Evolutionary conservation across 2,329 filamentous ascomycete genomes (phyloP).

Genomic region (Paracorniculantispora psalliotae): DNA sequence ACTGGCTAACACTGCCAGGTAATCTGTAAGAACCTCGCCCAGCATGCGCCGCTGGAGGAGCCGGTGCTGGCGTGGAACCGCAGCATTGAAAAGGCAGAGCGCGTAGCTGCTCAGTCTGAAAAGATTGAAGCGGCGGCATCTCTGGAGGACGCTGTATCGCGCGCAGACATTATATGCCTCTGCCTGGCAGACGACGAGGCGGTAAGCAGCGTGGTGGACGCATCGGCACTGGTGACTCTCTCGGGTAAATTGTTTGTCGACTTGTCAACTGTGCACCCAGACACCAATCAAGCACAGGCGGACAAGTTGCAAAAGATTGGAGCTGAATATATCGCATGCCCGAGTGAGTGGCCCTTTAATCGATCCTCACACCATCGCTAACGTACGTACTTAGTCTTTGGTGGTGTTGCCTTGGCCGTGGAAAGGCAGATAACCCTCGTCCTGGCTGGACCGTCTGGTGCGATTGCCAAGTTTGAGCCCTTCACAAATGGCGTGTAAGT

Average conservation of each 20-base stretch:
- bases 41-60: neutral
- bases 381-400: neutral
- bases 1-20: neutral
- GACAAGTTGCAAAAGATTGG: neutral
- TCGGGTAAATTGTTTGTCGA: constrained; percentile 7
- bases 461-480: neutral
- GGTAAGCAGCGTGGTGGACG: neutral
- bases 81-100: neutral
- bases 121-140: neutral
- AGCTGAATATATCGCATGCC: neutral
- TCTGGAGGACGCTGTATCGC: neutral
- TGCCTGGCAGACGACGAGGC: constrained; percentile 5
- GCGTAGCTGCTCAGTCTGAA: neutral
- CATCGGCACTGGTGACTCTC: neutral
- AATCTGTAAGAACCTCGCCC: constrained; percentile 1
- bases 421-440: constrained; percentile 3
- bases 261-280: constrained; percentile 5
- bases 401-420: constrained; percentile 1
- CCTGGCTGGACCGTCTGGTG: neutral
- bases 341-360: neutral
- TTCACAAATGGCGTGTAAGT: constrained; percentile 3
- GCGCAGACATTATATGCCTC: constrained; percentile 6
- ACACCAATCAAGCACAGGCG: neutral
- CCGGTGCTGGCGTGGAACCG: constrained; percentile 1
- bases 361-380: neutral